Conservation (phyloP, 148 eudicot genomes). For the Nyssa sinensis region DNA sequence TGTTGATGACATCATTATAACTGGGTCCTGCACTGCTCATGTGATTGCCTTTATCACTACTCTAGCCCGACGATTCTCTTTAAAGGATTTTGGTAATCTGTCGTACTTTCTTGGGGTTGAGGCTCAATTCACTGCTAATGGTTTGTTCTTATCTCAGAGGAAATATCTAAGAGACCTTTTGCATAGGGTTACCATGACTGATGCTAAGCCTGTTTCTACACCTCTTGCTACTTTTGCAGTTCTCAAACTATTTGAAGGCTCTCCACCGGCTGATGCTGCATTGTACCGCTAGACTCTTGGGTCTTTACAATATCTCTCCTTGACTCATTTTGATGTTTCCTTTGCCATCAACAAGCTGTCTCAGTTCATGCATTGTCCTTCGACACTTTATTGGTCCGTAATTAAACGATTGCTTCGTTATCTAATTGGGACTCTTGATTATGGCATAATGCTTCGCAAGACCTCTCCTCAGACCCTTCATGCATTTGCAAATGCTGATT, state of each 20-base stretch:
- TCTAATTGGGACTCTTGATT: no score
- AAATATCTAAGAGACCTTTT: background rate
- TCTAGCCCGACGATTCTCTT: background rate
- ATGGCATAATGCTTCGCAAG: no score
- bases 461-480: no score
- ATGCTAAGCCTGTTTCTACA: background rate
- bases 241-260: background rate
- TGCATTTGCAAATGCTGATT: no score
- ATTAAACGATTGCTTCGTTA: no score
- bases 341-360: background rate
- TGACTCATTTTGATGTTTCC: background rate
- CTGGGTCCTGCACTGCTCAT: background rate
- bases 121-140: background rate
- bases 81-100: background rate
- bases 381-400: no score
- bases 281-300: background rate
- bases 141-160: background rate
- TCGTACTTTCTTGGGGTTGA: background rate
- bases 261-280: background rate
- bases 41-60: background rate
- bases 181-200: background rate
- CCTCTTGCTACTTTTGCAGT: background rate
- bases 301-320: background rate
- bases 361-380: no score
- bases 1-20: no score